Percentiles rank a stretch among this genome's conserved stretches.
Evolutionary conservation across 2,329 filamentous ascomycete species (phyloP).

Genomic region (Penicillium thymicola): DNA sequence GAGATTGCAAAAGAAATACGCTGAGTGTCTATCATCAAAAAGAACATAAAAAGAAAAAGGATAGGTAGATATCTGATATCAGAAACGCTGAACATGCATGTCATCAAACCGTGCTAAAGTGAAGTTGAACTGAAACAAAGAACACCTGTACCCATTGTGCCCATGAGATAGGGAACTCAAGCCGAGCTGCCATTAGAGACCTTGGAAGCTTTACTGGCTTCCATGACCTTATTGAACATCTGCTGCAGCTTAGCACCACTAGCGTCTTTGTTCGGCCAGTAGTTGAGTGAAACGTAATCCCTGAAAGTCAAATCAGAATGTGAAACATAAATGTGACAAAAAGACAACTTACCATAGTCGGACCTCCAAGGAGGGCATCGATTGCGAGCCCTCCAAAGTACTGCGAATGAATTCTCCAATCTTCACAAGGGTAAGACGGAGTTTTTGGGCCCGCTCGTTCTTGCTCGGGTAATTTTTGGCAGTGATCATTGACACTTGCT

Average conservation of each 20-base stretch:
- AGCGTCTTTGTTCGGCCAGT: slow-evolving; percentile 48
- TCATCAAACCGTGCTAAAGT: slow-evolving; percentile 15
- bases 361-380: slow-evolving; percentile 41
- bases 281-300: slow-evolving; percentile 44
- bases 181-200: slow-evolving; percentile 28
- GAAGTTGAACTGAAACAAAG: slow-evolving; percentile 4
- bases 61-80: slow-evolving; percentile 4
- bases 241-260: slow-evolving; percentile 35
- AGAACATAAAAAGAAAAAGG: not conserved
- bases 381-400: slow-evolving; percentile 38
- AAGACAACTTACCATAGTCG: slow-evolving; percentile 44
- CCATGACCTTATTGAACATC: slow-evolving; percentile 39
- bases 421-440: slow-evolving; percentile 43
- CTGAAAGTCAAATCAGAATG: slow-evolving; percentile 32
- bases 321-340: not conserved
- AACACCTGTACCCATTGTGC: slow-evolving; percentile 1
- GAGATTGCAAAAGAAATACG: not conserved
- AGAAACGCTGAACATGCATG: slow-evolving; percentile 16
- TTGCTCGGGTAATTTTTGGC: slow-evolving; percentile 47
- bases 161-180: not conserved
- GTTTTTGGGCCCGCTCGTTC: slow-evolving; percentile 41
- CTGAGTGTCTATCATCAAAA: slow-evolving; percentile 1
- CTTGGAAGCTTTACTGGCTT: slow-evolving; percentile 28
- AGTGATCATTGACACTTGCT: slow-evolving; percentile 44
- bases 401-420: slow-evolving; percentile 48